phyloP scores from a whole-genome alignment of 2,329 filamentous ascomycete genomes.

The Fusarium siculi region DNA sequence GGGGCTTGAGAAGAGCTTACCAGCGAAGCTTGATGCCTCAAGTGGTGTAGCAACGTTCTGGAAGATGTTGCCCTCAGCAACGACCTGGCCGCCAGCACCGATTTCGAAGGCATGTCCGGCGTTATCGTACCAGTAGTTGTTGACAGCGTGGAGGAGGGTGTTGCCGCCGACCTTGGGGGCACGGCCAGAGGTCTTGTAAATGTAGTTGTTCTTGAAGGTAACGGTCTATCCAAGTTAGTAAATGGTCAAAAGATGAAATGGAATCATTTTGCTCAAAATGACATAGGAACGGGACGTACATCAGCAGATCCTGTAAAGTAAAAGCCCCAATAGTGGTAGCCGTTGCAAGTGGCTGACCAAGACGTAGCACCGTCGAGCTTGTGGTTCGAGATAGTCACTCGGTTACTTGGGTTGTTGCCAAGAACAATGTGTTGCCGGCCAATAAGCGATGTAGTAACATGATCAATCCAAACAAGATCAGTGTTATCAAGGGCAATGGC shows the following conservation, averaged over 20 bases:
- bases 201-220: constrained; percentile 69
- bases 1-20: constrained; percentile 48
- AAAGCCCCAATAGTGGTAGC: constrained; percentile 68
- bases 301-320: constrained; percentile 63
- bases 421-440: constrained; percentile 10
- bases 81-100: not conserved
- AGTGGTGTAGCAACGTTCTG: not conserved
- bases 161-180: not conserved
- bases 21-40: constrained; percentile 50
- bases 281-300: not conserved
- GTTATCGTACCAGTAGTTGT: constrained; percentile 13
- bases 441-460: not conserved
- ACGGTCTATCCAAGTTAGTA: not conserved
- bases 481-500: constrained; percentile 59
- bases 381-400: constrained; percentile 7
- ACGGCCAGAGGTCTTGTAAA: constrained; percentile 41
- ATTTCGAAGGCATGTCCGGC: not conserved
- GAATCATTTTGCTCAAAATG: accelerated
- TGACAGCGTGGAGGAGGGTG: constrained; percentile 6
- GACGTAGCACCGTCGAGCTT: not conserved
- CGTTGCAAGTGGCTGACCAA: constrained; percentile 60
- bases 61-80: constrained; percentile 3
- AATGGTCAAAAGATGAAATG: accelerated
- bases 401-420: not conserved
- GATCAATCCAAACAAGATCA: constrained; percentile 10